These are phyloP conservation scores for Hypoxylon sp. DNA, from an alignment of 2,329 filamentous ascomycete genomes.

Conservation along the genomic window DNA sequence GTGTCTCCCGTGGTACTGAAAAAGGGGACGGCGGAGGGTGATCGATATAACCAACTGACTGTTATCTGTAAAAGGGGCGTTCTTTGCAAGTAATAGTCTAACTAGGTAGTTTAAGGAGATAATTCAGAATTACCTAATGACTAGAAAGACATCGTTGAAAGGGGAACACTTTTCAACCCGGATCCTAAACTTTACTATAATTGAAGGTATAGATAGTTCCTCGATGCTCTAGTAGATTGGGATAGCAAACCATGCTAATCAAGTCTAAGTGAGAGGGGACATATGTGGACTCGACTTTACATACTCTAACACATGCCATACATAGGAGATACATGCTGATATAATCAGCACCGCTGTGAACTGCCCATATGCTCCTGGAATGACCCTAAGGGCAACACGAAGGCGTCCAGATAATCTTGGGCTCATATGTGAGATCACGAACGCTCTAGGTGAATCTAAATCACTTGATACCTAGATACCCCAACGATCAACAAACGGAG, in stretches of 20 bases:
- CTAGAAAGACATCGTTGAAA: not conserved
- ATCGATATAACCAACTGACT: not conserved
- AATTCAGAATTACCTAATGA: not conserved
- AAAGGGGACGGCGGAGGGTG: slow-evolving; percentile 1
- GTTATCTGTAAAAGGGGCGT: slow-evolving; percentile 6
- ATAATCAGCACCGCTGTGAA: too few relatives aligned
- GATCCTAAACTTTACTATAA: too few relatives aligned
- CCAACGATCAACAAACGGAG: not conserved
- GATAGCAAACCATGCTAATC: too few relatives aligned
- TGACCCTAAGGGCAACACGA: not conserved
- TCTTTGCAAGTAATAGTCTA: not conserved
- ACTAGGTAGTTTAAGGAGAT: not conserved
- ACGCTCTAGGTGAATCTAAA: not conserved
- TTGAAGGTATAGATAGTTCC: too few relatives aligned
- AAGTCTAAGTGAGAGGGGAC: too few relatives aligned
- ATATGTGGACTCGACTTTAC: too few relatives aligned
- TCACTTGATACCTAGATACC: not conserved
- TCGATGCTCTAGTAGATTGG: too few relatives aligned
- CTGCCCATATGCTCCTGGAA: not conserved
- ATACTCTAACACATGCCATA: too few relatives aligned
- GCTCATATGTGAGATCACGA: not conserved
- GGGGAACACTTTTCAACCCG: too few relatives aligned
- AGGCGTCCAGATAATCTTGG: not conserved
- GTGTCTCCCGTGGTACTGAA: not conserved
- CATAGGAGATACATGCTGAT: too few relatives aligned